A percentile compares a stretch with the other conserved stretches of the same genome.
Evolutionary conservation across 805 yeast species (phyloP).

Genomic region (Naumovozyma castellii): DNA sequence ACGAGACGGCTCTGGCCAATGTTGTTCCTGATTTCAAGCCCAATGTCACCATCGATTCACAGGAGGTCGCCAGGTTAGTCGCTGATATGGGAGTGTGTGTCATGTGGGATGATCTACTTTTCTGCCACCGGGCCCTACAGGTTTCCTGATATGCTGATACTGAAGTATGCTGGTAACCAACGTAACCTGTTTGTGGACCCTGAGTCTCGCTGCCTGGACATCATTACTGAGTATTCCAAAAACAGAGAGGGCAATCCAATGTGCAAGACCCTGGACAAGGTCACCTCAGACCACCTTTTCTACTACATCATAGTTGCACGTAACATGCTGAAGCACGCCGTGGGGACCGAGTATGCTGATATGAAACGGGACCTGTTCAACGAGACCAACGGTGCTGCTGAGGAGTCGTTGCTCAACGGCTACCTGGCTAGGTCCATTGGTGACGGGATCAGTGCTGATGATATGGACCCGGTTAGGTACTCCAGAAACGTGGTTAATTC

Average conservation of each 20-base stretch:
- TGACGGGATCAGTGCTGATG: not conserved
- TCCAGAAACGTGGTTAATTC: not conserved
- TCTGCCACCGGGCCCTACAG: conserved; percentile 2
- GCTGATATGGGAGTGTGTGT: conserved; percentile 2
- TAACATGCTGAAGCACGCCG: not conserved
- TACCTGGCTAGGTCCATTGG: not conserved
- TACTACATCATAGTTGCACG: not conserved
- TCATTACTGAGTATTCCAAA: not conserved
- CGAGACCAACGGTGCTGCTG: not conserved
- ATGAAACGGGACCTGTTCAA: not conserved
- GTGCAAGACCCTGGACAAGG: not conserved
- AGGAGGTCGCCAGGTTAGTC: not conserved
- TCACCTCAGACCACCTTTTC: not conserved
- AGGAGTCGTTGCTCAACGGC: not conserved
- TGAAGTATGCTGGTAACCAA: conserved; percentile 4
- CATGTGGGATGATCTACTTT: conserved; percentile 6
- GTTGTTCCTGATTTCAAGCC: not conserved
- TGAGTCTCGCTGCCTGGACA: not conserved
- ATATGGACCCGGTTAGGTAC: not conserved
- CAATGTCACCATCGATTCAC: not conserved
- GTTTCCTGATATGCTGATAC: conserved; percentile 1
- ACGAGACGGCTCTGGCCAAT: not conserved
- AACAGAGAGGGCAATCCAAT: not conserved
- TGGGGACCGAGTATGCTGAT: not conserved
- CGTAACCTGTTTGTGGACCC: conserved; percentile 2